Conservation (phyloP, 768 basidiomycete species). For the Tephrocybe sp. region DNA sequence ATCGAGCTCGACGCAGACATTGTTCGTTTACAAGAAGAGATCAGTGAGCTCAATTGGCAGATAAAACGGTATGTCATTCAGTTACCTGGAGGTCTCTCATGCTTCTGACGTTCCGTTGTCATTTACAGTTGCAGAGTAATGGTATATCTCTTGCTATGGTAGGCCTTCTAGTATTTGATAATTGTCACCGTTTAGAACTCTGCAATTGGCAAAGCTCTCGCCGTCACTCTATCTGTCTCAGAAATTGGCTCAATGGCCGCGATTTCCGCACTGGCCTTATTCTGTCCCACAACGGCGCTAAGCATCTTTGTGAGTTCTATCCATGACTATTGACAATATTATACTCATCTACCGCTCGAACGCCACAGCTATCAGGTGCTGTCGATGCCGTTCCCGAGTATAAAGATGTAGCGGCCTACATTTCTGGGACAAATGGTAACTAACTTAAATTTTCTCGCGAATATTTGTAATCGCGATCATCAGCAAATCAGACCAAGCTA, state of each 20-base stretch:
- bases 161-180: too few species aligned
- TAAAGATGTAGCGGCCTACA: not conserved
- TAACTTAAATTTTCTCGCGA: not conserved
- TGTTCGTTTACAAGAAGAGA: slow-evolving; percentile 7
- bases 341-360: not conserved
- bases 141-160: not conserved
- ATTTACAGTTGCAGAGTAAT: slow-evolving; percentile 3
- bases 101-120: too few species aligned
- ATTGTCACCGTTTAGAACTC: not conserved
- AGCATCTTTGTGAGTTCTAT: slow-evolving; percentile 2
- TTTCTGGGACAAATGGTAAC: slow-evolving; percentile 3
- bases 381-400: not conserved
- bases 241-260: slow-evolving; percentile 1
- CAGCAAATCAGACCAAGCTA: not conserved
- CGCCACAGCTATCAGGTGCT: slow-evolving; percentile 5
- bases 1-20: slow-evolving; percentile 6
- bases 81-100: not conserved
- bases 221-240: not conserved
- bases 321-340: not conserved
- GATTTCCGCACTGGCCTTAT: not conserved
- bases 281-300: not conserved
- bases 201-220: not conserved
- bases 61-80: slow-evolving; percentile 8
- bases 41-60: slow-evolving; percentile 9
- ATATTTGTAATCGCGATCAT: not conserved